Evolutionary conservation across 2,329 filamentous ascomycete species (phyloP).

Genomic region (Pseudohalonectria lignicola): DNA sequence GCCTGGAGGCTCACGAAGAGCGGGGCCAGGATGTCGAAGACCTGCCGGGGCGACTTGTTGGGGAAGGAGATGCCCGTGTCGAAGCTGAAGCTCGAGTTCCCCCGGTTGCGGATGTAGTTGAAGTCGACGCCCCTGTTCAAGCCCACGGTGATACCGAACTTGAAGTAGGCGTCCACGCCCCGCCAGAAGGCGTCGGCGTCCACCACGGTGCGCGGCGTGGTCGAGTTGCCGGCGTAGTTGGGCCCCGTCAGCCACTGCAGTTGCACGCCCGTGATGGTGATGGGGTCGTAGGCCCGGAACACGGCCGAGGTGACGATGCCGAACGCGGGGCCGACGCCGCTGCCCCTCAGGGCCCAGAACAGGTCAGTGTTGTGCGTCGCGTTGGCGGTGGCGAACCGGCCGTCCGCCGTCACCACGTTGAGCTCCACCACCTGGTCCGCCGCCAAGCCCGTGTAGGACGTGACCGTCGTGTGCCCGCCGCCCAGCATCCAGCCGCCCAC

Average conservation of each 20-base stretch:
- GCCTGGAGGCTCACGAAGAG: slow-evolving; percentile 18
- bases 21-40: slow-evolving; percentile 16
- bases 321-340: slow-evolving; percentile 27
- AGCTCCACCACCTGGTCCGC: slow-evolving; percentile 39
- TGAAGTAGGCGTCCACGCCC: slow-evolving; percentile 11
- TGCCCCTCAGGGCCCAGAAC: slow-evolving; percentile 43
- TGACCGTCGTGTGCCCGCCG: slow-evolving; percentile 37
- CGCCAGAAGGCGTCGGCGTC: slow-evolving; percentile 12
- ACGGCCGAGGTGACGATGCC: slow-evolving; percentile 2
- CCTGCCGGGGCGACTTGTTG: slow-evolving; percentile 16
- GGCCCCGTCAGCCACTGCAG: slow-evolving; percentile 5
- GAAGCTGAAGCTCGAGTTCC: slow-evolving; percentile 13
- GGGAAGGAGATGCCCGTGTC: slow-evolving; percentile 12
- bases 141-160: slow-evolving; percentile 10
- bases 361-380: slow-evolving; percentile 34
- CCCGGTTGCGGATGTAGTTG: slow-evolving; percentile 14
- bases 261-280: not conserved
- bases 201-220: not conserved
- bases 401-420: slow-evolving; percentile 35
- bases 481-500: slow-evolving; percentile 40
- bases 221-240: slow-evolving; percentile 1
- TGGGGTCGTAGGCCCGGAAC: not conserved
- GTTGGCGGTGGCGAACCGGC: slow-evolving; percentile 31
- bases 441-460: slow-evolving; percentile 34
- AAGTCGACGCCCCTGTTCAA: slow-evolving; percentile 12